Percentiles rank a stretch among this genome's conserved stretches.
phyloP scores from a whole-genome alignment of 352 stramenopile species.

The Globisporangium okanoganense region DNA sequence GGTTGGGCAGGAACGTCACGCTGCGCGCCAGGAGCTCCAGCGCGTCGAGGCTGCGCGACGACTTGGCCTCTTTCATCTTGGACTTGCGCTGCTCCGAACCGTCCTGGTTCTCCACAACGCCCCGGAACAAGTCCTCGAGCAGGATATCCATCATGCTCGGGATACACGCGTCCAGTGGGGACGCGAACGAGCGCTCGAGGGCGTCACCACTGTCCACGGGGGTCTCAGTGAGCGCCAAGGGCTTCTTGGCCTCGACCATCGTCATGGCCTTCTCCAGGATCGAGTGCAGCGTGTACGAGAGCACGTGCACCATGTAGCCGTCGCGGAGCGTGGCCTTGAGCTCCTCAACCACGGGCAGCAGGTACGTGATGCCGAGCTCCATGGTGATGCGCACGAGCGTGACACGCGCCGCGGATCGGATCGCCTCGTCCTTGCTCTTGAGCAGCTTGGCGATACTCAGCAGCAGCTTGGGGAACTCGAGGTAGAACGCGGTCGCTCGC shows the following conservation, averaged over 20 bases:
- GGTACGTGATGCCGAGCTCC: conserved; percentile 83
- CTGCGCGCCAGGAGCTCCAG: conserved; percentile 77
- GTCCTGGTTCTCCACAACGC: conserved; percentile 52
- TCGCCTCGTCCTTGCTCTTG: conserved; percentile 91
- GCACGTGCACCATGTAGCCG: conserved; percentile 83
- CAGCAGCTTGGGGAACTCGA: conserved; percentile 93
- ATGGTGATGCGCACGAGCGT: conserved; percentile 95
- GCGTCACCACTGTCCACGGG: conserved; percentile 18
- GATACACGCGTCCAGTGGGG: conserved; percentile 73
- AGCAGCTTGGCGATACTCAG: conserved; percentile 86
- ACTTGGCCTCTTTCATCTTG: conserved; percentile 87
- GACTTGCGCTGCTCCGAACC: conserved; percentile 61
- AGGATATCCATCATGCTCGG: conserved; percentile 82
- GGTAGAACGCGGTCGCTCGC: conserved; percentile 85
- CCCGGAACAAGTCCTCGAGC: conserved; percentile 78
- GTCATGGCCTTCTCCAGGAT: conserved; percentile 77
- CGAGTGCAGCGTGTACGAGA: conserved; percentile 84
- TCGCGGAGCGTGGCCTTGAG: conserved; percentile 80
- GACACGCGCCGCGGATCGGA: conserved; percentile 88
- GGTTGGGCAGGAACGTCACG: conserved; percentile 85
- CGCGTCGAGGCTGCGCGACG: conserved; percentile 64
- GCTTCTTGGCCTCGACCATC: conserved; percentile 48
- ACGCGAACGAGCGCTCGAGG: conserved; percentile 37
- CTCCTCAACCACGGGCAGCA: conserved; percentile 83
- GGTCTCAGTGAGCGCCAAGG: conserved; percentile 28